phyloP scores from a whole-genome alignment of 2,329 filamentous ascomycete genomes.

The Aureobasidium subglaciale region DNA sequence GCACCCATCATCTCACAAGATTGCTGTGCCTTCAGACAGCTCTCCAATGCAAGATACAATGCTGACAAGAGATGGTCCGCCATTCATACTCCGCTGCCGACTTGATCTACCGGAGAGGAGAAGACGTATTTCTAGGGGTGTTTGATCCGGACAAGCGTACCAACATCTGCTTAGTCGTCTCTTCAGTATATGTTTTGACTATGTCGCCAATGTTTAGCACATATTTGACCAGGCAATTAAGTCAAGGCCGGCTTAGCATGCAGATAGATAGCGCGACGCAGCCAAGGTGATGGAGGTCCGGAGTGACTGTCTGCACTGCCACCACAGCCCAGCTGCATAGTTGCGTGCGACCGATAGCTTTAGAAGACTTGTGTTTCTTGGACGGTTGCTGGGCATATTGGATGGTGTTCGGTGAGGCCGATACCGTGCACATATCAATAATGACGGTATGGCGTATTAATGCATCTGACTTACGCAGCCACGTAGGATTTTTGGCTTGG shows the following conservation, averaged over 20 bases:
- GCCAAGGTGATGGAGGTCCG: not conserved
- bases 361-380: not conserved
- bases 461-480: not conserved
- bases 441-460: not conserved
- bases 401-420: too few relatives aligned
- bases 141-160: not conserved
- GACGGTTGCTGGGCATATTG: not conserved
- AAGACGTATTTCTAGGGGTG: too few relatives aligned
- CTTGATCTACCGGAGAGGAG: too few relatives aligned
- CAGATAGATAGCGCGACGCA: not conserved
- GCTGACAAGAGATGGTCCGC: too few relatives aligned
- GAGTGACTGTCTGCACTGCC: not conserved
- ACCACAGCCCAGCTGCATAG: not conserved
- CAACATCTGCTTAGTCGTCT: not conserved
- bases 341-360: not conserved
- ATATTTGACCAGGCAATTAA: too few relatives aligned
- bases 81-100: too few relatives aligned
- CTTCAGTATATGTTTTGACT: too few relatives aligned
- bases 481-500: not conserved
- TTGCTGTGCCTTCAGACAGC: too few relatives aligned
- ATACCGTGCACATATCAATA: not conserved
- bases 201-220: too few relatives aligned
- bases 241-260: not conserved
- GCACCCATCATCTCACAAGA: not conserved
- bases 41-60: too few relatives aligned